Percentiles rank a stretch among this genome's conserved stretches.
Evolutionary conservation across 257 asterid species (phyloP).

Genomic region (Nicotiana attenuata): DNA sequence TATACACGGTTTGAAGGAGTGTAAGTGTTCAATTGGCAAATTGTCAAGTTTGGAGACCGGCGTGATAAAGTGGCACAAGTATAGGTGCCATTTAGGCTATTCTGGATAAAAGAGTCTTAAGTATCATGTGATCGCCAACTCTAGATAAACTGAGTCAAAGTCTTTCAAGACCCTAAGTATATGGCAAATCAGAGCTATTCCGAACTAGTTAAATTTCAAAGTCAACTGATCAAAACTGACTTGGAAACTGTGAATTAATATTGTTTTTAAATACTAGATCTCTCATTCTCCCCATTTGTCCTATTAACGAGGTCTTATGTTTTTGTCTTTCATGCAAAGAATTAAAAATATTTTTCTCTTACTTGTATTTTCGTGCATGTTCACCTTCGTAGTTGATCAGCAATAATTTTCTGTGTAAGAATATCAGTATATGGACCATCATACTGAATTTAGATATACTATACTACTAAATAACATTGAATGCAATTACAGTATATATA

Average conservation of each 20-base stretch:
- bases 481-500: too few relatives aligned
- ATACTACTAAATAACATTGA: too few relatives aligned
- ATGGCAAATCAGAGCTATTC: not conserved
- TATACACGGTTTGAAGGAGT: too few relatives aligned
- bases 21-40: too few relatives aligned
- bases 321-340: not conserved
- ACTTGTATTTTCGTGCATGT: not conserved
- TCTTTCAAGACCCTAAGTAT: not conserved
- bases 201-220: not conserved
- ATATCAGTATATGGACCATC: too few relatives aligned
- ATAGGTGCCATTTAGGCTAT: too few relatives aligned
- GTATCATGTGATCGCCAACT: not conserved
- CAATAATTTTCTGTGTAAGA: too few relatives aligned
- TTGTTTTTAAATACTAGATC: not conserved
- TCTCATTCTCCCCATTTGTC: not conserved
- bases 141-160: not conserved
- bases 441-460: too few relatives aligned
- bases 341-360: not conserved
- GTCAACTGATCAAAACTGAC: not conserved
- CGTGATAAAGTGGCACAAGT: too few relatives aligned
- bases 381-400: too few relatives aligned
- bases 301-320: not conserved
- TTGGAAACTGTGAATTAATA: not conserved
- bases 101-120: not conserved
- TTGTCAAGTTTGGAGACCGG: too few relatives aligned